Evolutionary conservation across 345 rosid species (phyloP), one percentile per base, ranked within the genome.

Genomic region (Garcia nutans): DNA sequence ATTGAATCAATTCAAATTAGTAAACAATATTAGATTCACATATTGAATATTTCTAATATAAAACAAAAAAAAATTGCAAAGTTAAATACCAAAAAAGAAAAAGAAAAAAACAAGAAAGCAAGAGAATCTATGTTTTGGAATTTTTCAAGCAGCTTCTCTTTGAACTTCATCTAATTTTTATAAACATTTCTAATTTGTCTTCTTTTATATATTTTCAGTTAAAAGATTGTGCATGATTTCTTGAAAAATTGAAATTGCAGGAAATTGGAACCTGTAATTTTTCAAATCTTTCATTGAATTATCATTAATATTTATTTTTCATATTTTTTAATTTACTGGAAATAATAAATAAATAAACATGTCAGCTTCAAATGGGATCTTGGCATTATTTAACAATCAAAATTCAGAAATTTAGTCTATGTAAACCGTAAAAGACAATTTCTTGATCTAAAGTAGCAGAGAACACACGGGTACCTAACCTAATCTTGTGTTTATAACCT

Each of bases 141-240:
- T 31, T 61, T 65, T 68, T 37, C 77, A 74, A 71, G 72, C 73
- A 37, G 41, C 41, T 37, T 79, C 79, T 80, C 74, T 42, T 67
- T 60, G 24, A 55, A 72, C 55, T 74, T 76, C 66, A 47, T 24
- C 23, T 75, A 52, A 41, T 2, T 77, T 83, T 67, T 47, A 49
- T 69, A 68, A 49, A 54, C 73, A 65, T 78, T 80, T 84, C 80
- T 74, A 76, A 76, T 76, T 76, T 82, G 83, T 86, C 87, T 74
- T 78, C 56, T 76, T 64, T 78, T 28, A 75, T 28, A 75, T 23
- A 19, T 19, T 49, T 58, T 66, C 54, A 49, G 44, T 2, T 60
- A 42, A 57, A 81, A 67, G 44, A 31, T 16, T 49, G 56, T 80
- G 78, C 73, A 37, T 62, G 68, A 65, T 68, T 76, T 70, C 77